Conservation (phyloP, 768 basidiomycete species). For the Termitomyces sp. region DNA sequence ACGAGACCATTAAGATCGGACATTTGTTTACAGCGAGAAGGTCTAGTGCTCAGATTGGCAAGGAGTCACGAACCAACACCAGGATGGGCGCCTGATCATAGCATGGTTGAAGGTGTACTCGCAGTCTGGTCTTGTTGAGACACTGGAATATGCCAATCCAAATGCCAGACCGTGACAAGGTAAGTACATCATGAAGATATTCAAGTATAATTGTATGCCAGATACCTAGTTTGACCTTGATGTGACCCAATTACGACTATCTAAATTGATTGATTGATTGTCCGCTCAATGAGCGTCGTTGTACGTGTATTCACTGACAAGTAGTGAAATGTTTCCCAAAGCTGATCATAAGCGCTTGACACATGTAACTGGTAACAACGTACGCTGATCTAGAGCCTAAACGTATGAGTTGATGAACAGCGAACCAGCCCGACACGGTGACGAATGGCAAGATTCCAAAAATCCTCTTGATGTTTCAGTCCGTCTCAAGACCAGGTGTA, state of each 20-base stretch:
- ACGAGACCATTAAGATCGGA: neutral
- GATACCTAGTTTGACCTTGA: neutral
- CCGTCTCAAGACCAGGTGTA: neutral
- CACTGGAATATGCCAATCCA: neutral
- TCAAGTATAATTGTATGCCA: neutral
- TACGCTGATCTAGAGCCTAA: neutral
- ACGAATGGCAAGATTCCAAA: neutral
- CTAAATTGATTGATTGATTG: neutral
- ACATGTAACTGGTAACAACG: neutral
- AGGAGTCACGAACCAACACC: neutral
- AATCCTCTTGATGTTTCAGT: neutral
- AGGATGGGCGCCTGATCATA: neutral
- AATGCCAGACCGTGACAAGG: neutral
- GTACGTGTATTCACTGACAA: neutral
- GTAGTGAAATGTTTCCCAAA: neutral
- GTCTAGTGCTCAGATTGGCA: no score
- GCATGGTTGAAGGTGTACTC: neutral
- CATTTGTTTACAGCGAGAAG: neutral
- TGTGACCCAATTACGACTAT: neutral
- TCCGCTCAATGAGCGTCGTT: neutral
- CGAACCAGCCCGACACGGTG: neutral
- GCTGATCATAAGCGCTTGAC: neutral
- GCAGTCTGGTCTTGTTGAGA: neutral
- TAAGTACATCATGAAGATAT: neutral
- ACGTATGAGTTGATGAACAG: neutral